Base-by-base conservation (phyloP, 306 rosid genomes). In the Argentina anserina region DNA sequence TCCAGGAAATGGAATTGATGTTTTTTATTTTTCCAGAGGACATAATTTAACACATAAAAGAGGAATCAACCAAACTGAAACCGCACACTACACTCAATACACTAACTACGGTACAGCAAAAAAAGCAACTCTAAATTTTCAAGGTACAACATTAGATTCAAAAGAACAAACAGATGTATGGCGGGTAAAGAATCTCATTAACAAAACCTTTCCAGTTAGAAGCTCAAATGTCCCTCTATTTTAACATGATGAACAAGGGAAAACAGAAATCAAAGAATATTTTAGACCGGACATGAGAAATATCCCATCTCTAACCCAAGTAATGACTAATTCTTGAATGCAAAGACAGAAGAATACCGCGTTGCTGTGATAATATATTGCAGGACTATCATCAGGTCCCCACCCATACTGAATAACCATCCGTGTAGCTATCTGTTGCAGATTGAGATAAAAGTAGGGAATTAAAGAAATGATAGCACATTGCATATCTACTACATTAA, bases 341-440 rank as follows among this genome's bases (percentile, higher is more conserved):
- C 59, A 72, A 71, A 82, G 79, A 79, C 64, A 86, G 73, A 79
- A 67, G 77, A 70, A 81, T 94, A 94, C 97, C 91, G 96, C 91
- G 84, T 87, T 86, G 67, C 60, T 84, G 49, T 75, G 81, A 86
- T 90, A 85, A 84, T 94, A 94, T 68, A 94, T 84, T 76, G 98
- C 97, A 70, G 98, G 95, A 86, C 87, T 91, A 81, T 94, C 97
- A 89, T 94, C 97, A 60, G 97, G 98, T 45, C 97, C 98, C 98
- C 98, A 94, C 4, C 98, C 98, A 84, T 91, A 91, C 72, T 94
- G 92, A 85, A 94, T 83, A 78, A 94, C 98, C 98, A 91, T 94
- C 71, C 90, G 82, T 31, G 98, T 94, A 69, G 98, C 97, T 64
- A 94, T 91, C 98, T 94, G 93, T 85, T 73, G 74, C 59, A 77